phyloP scores from a whole-genome alignment of 2,329 filamentous ascomycete species.

The Xylariales sp. region DNA sequence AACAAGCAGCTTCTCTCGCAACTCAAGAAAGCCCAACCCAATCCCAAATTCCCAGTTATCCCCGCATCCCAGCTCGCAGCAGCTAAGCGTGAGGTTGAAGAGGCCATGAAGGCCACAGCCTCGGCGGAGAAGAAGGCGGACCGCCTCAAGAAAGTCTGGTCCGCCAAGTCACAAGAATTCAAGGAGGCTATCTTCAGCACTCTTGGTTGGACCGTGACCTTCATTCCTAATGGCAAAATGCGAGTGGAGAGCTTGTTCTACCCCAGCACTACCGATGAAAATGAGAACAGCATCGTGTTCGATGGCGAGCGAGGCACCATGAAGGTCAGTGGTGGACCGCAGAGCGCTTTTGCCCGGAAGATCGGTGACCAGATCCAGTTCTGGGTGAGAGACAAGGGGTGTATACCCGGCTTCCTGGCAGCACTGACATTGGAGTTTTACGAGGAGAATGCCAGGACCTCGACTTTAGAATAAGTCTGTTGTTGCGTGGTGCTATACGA shows the following conservation, averaged over 20 bases:
- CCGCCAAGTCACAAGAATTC: slow-evolving; percentile 86
- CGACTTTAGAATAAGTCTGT: neutral
- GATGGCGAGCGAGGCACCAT: slow-evolving; percentile 93
- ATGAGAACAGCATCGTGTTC: slow-evolving; percentile 74
- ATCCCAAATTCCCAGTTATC: slow-evolving; percentile 53
- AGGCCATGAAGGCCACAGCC: slow-evolving; percentile 62
- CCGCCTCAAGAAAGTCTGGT: slow-evolving; percentile 90
- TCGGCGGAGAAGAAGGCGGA: slow-evolving; percentile 78
- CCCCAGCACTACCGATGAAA: slow-evolving; percentile 62
- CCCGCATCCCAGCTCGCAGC: slow-evolving; percentile 73
- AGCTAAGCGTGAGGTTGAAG: slow-evolving; percentile 69
- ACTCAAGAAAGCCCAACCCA: slow-evolving; percentile 47
- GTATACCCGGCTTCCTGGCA: slow-evolving; percentile 88
- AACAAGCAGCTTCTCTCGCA: slow-evolving; percentile 78
- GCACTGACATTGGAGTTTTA: slow-evolving; percentile 92
- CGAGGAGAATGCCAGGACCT: slow-evolving; percentile 53
- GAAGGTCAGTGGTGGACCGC: slow-evolving; percentile 91
- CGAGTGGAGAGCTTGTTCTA: slow-evolving; percentile 84
- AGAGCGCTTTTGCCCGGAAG: slow-evolving; percentile 78
- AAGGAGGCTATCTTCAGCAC: slow-evolving; percentile 90
- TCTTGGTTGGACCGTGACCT: slow-evolving; percentile 90
- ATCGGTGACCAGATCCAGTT: slow-evolving; percentile 87
- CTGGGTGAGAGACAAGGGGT: slow-evolving; percentile 91
- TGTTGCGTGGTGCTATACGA: too few relatives aligned
- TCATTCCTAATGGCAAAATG: slow-evolving; percentile 96